Evolutionary conservation across 2,329 filamentous ascomycete species (phyloP).

Genomic region (Xylariaceae sp.): DNA sequence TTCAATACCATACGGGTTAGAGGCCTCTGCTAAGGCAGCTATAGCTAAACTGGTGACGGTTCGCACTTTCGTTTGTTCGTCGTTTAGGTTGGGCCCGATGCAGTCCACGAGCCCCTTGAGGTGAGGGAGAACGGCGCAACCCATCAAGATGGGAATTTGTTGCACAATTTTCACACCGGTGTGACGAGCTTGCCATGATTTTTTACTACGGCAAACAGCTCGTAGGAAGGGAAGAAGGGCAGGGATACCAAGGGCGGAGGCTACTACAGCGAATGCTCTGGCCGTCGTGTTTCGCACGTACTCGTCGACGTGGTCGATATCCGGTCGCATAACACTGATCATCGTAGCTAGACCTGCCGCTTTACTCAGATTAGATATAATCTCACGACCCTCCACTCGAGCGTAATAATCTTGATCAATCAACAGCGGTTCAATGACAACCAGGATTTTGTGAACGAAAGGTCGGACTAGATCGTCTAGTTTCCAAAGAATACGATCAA

Average conservation of each 20-base stretch:
- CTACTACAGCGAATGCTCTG: constrained; percentile 93
- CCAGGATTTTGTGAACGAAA: constrained; percentile 96
- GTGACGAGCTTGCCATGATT: constrained; percentile 97
- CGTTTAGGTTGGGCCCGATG: constrained; percentile 90
- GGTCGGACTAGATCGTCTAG: constrained; percentile 93
- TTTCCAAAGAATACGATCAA: constrained; percentile 97
- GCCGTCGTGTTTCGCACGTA: constrained; percentile 98
- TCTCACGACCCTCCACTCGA: constrained; percentile 94
- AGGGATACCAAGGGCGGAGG: constrained; percentile 91
- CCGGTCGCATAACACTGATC: constrained; percentile 98
- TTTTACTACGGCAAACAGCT: constrained; percentile 95
- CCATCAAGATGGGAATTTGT: constrained; percentile 98
- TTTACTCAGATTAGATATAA: constrained; percentile 96
- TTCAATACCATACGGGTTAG: constrained; percentile 97
- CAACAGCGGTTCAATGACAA: constrained; percentile 97
- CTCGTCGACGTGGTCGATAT: constrained; percentile 97
- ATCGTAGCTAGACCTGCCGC: constrained; percentile 95
- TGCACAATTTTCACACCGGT: constrained; percentile 99
- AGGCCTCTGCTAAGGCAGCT: constrained; percentile 89
- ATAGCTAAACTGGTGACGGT: constrained; percentile 95
- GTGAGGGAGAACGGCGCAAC: constrained; percentile 91
- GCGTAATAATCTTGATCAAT: constrained; percentile 99
- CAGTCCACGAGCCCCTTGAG: constrained; percentile 94
- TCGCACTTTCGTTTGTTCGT: constrained; percentile 95
- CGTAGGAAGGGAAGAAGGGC: constrained; percentile 90